Percentiles rank a stretch among this genome's conserved stretches.
These are phyloP conservation scores for Malus orientalis DNA, from an alignment of 306 rosid genomes.

Conservation along the genomic window DNA sequence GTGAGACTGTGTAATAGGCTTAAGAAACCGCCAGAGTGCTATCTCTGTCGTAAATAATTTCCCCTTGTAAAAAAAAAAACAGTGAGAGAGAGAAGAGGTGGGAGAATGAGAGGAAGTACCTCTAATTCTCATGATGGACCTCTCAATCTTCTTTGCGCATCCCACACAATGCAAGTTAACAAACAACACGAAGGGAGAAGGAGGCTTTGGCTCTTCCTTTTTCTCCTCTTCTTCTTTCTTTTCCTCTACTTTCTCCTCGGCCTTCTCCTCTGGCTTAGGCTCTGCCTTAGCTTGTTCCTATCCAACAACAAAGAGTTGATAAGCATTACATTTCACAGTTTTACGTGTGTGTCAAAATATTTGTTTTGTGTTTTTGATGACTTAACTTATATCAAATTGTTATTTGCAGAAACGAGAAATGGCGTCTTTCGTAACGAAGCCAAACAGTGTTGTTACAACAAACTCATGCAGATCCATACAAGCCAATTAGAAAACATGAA, in stretches of 20 bases:
- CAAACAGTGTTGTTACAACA: too few species aligned
- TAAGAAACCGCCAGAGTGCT: not conserved
- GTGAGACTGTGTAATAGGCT: not conserved
- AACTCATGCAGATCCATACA: not conserved
- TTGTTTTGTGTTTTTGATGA: not conserved
- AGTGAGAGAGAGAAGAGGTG: not conserved
- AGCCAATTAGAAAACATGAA: not conserved
- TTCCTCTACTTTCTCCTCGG: constrained; percentile 17
- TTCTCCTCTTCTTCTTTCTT: constrained; percentile 32
- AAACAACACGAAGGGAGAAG: constrained; percentile 51
- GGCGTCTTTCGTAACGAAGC: not conserved
- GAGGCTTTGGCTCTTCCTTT: constrained; percentile 55
- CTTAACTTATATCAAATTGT: not conserved
- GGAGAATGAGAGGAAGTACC: constrained; percentile 23
- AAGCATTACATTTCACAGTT: not conserved
- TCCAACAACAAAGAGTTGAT: not conserved
- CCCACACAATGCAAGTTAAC: constrained; percentile 87
- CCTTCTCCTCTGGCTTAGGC: constrained; percentile 2
- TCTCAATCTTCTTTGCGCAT: constrained; percentile 81
- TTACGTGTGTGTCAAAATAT: not conserved
- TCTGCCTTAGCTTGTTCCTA: constrained; percentile 44
- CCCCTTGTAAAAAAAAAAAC: too few species aligned
- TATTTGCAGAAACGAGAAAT: not conserved
- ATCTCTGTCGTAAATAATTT: not conserved
- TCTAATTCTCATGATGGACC: constrained; percentile 53